These are phyloP conservation scores for Leccinellum albellum DNA, from an alignment of 768 basidiomycete species.

Conservation along the genomic window DNA sequence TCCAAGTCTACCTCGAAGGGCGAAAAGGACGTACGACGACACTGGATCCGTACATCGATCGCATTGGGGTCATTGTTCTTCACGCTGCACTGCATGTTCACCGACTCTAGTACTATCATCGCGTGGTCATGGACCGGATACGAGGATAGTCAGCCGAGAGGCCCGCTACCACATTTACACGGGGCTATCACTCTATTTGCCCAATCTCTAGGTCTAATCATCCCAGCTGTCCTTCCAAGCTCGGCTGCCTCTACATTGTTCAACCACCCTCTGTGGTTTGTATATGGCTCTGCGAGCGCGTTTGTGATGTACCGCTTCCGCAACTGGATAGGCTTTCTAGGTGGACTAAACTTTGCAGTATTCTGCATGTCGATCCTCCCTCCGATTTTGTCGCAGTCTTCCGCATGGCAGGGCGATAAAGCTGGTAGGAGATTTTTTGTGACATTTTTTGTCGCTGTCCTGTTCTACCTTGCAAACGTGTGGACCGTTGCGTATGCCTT, in stretches of 20 bases:
- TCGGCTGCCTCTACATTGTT: slow-evolving; percentile 26
- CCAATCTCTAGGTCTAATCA: slow-evolving; percentile 53
- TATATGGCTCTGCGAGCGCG: slow-evolving; percentile 48
- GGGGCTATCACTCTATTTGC: slow-evolving; percentile 64
- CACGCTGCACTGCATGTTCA: slow-evolving; percentile 65
- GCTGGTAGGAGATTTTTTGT: slow-evolving; percentile 50
- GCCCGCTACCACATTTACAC: slow-evolving; percentile 71
- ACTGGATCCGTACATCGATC: slow-evolving; percentile 43
- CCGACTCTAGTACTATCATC: slow-evolving; percentile 74
- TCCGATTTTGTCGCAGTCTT: slow-evolving; percentile 45
- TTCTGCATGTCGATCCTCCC: slow-evolving; percentile 69
- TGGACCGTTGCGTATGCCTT: slow-evolving; percentile 91
- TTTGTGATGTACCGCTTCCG: slow-evolving; percentile 55
- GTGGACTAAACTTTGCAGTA: slow-evolving; percentile 57
- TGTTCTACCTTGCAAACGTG: slow-evolving; percentile 65
- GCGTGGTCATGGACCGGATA: slow-evolving; percentile 93
- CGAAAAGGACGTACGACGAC: slow-evolving; percentile 9
- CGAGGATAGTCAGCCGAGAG: slow-evolving; percentile 51
- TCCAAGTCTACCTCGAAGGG: not conserved
- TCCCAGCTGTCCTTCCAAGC: slow-evolving; percentile 34
- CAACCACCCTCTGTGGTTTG: slow-evolving; percentile 50
- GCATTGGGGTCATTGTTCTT: slow-evolving; percentile 69
- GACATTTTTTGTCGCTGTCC: slow-evolving; percentile 56
- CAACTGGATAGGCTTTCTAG: slow-evolving; percentile 68
- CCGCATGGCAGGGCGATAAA: slow-evolving; percentile 32